Evolutionary conservation across 108 stramenopile genomes (phyloP).

Genomic region (Chaetoceros muelleri): DNA sequence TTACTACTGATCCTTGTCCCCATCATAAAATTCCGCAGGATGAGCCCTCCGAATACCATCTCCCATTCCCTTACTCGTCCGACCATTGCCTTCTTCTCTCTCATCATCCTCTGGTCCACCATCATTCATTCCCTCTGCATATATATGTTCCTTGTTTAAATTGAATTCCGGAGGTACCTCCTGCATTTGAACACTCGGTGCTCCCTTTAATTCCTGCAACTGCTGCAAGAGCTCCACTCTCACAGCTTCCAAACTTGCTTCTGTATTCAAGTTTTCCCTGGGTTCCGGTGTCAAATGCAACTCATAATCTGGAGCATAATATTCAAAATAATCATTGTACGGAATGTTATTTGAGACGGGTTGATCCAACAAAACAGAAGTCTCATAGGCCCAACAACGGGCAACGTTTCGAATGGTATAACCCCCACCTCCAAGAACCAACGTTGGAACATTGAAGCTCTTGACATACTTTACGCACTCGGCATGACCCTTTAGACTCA

Average conservation of each 20-base stretch:
- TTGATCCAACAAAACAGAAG: constrained; percentile 71
- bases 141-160: constrained; percentile 27
- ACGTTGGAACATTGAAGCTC: constrained; percentile 84
- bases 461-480: constrained; percentile 86
- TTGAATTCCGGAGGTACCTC: constrained; percentile 82
- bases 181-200: constrained; percentile 88
- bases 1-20: constrained; percentile 5
- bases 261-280: constrained; percentile 80
- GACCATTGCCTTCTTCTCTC: constrained; percentile 1
- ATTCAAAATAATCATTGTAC: constrained; percentile 99
- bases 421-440: constrained; percentile 98
- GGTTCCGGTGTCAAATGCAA: constrained; percentile 86
- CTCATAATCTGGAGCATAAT: constrained; percentile 96
- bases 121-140: constrained; percentile 18
- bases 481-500: constrained; percentile 90
- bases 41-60: constrained; percentile 35
- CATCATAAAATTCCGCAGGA: constrained; percentile 42
- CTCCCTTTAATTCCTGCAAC: constrained; percentile 72
- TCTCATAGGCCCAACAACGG: constrained; percentile 96
- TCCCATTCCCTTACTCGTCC: not conserved
- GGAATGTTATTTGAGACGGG: constrained; percentile 90
- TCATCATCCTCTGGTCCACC: constrained; percentile 13
- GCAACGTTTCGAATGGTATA: constrained; percentile 99
- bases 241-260: constrained; percentile 45
- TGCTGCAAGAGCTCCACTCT: constrained; percentile 72